Evolutionary conservation across 768 basidiomycete genomes (phyloP), one percentile per base, ranked within the genome.

Genomic region (Podaxis rugospora): DNA sequence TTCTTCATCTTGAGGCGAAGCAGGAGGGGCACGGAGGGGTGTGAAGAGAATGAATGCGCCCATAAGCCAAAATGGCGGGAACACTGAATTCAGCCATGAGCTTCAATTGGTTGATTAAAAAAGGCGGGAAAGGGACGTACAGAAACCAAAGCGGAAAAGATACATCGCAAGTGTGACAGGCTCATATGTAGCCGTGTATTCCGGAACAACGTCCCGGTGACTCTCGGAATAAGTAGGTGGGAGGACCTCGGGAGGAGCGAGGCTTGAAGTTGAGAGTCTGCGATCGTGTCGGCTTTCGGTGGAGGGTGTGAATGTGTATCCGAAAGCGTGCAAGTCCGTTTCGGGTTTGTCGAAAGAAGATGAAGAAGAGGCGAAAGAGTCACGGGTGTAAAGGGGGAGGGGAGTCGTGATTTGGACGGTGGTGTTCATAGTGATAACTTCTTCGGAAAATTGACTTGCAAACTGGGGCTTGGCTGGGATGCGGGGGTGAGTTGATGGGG

Each of bases 111-210:
- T 18, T 32, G 47, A 39, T 36, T 37, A 16, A n/a, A 6, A 27
- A 32, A 11, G 42, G 18, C 49, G 46, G 40, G 54, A 35, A 57
- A 23, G 57, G 21, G 50, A 75, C 85, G 67, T 65, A 87, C 86
- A 67, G 66, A 87, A 86, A 47, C 85, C 84, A 61, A 85, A 86
- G 66, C 81, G 82, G 74, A 87, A 87, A 50, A 87, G 70, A 68
- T 80, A 84, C 71, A 80, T 78, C 5, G 85, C 82, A 52, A 86
- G 79, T 25, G 84, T 87, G 3, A 76, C 70, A 36, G 79, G 77
- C 72, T 87, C 83, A 21, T 73, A 71, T 59, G 75, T 71, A 7
- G 68, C 64, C n/a, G 75, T 68, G 67, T 73, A 78, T 40, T 69
- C 74, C 42, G 76, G 79, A 35, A 70, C 69, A 23, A 70, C 66